Evolutionary conservation across 2,329 filamentous ascomycete species (phyloP).

Genomic region (Davidsoniella eucalypti): DNA sequence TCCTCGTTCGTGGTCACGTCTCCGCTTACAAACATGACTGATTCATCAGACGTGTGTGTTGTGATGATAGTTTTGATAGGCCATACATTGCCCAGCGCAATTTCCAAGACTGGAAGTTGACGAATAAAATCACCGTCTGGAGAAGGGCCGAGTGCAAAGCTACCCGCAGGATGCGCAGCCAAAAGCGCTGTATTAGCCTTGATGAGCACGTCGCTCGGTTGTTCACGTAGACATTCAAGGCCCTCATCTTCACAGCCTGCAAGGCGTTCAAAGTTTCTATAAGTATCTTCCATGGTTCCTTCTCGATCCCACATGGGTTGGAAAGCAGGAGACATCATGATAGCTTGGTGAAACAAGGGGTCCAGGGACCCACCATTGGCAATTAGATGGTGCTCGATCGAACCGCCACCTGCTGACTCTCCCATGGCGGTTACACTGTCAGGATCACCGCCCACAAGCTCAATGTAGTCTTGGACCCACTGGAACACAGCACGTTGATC

Average conservation of each 20-base stretch:
- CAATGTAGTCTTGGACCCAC: constrained; percentile 32
- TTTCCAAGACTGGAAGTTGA: constrained; percentile 19
- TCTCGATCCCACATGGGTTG: constrained; percentile 21
- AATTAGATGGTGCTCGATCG: constrained; percentile 33
- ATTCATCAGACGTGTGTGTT: constrained; percentile 20
- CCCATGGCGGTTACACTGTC: constrained; percentile 31
- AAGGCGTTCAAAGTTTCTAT: constrained; percentile 19
- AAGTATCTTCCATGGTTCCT: constrained; percentile 18
- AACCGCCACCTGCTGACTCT: constrained; percentile 33
- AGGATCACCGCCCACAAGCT: constrained; percentile 30
- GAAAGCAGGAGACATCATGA: constrained; percentile 22
- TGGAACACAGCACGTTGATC: constrained; percentile 29
- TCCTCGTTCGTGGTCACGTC: constrained; percentile 18
- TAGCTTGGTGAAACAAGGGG: constrained; percentile 24
- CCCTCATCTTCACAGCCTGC: constrained; percentile 19
- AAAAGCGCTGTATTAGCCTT: constrained; percentile 19
- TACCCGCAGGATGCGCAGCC: constrained; percentile 16
- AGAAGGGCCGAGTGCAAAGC: constrained; percentile 20
- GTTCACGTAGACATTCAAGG: constrained; percentile 18
- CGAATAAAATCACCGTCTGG: constrained; percentile 20
- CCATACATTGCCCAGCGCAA: constrained; percentile 18
- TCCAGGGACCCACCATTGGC: constrained; percentile 25
- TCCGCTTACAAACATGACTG: constrained; percentile 19
- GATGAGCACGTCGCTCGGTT: constrained; percentile 15
- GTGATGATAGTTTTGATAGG: constrained; percentile 18